A percentile compares a stretch with the other conserved stretches of the same genome.
Evolutionary conservation across 2,329 filamentous ascomycete species (phyloP).

Genomic region (Periconia digitata): DNA sequence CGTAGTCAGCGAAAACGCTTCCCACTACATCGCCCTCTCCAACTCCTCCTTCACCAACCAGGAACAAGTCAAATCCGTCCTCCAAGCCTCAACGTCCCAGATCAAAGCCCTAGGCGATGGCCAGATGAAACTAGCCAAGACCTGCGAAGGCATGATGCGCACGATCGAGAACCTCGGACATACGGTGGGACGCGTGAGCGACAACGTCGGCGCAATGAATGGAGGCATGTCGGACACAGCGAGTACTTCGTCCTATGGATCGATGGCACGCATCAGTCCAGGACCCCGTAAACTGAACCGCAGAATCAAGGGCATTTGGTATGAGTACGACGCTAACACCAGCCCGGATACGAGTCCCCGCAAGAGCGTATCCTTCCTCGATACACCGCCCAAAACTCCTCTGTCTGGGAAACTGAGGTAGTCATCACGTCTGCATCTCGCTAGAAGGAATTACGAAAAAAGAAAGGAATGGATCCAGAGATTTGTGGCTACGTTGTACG

Average conservation of each 20-base stretch:
- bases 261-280: constrained; percentile 26
- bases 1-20: constrained; percentile 35
- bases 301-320: constrained; percentile 40
- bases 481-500: neutral
- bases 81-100: constrained; percentile 30
- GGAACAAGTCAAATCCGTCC: constrained; percentile 28
- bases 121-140: constrained; percentile 29
- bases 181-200: constrained; percentile 7
- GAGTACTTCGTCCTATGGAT: constrained; percentile 8
- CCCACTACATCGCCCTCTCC: constrained; percentile 38
- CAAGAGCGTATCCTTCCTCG: constrained; percentile 18
- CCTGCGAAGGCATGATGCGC: constrained; percentile 33
- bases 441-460: too few species aligned
- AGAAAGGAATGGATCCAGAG: neutral
- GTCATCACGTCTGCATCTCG: neutral
- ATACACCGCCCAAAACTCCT: constrained; percentile 29
- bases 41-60: constrained; percentile 34
- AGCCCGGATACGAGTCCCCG: constrained; percentile 12
- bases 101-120: constrained; percentile 30
- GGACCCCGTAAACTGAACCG: constrained; percentile 36
- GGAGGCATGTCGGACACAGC: constrained; percentile 17
- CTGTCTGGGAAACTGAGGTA: neutral
- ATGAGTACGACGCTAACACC: constrained; percentile 34
- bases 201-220: constrained; percentile 16
- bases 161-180: constrained; percentile 25